Evolutionary conservation across 805 yeast genomes (phyloP), one percentile per base, ranked within the genome.

Genomic region (Torulaspora quercuum): DNA sequence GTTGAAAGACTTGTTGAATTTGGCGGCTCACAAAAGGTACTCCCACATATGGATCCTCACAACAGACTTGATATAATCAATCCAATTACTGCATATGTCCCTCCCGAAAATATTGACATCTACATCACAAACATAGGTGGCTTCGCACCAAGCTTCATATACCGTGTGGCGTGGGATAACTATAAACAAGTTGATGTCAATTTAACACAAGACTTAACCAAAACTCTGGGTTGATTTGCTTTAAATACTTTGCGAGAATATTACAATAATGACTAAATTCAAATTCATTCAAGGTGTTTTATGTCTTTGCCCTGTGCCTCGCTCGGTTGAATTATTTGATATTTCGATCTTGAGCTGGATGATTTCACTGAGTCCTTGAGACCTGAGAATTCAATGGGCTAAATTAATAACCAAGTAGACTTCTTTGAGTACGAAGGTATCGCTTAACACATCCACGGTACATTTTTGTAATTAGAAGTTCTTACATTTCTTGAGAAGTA

Each of bases 91-190:
- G 97, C 90, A 59, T 92, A 90, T 56, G 82, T 92, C 20, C 81
- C 88, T 7, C 97, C 99, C 0, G 97, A 90, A 53, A 79, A 84
- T 54, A 84, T 92, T 45, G 97, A 92, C 62, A 87, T 92, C 43
- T 87, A 83, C 61, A 85, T 92, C 52, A 90, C 98, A 7, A 90
- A 92, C 59, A 76, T 89, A 63, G 98, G 97, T 33, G 97, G 97
- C 10, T 88, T 84, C 59, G 85, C 97, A 16, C 97, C 98, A 30
- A 86, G 90, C 52, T 92, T 92, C 65, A 83, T 92, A 37, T 92
- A 92, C 64, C 80, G 98, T 64, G 83, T 92, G 37, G 95, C 92
- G 13, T 76, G 89, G 67, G 98, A 92, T 63, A 87, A 90, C 64
- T 92, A 92, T 63, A 82, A 83, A 61, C 76, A 80, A 35, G 88